phyloP scores from a whole-genome alignment of 2,329 filamentous ascomycete genomes.

The Cytospora leucostoma region DNA sequence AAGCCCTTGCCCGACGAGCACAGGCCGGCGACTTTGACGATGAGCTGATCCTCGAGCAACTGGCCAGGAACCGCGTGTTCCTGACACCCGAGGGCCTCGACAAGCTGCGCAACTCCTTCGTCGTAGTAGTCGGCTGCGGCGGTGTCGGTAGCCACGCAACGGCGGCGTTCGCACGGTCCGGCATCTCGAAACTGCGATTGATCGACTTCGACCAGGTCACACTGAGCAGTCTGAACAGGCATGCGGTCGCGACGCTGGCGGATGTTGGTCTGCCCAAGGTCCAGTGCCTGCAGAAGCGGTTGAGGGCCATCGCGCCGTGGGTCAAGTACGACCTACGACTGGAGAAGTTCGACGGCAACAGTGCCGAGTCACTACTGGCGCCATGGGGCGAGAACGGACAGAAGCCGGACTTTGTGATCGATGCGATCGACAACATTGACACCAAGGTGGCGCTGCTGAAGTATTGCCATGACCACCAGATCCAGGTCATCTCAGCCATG shows the following conservation, averaged over 20 bases:
- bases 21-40: slow-evolving; percentile 66
- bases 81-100: slow-evolving; percentile 78
- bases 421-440: slow-evolving; percentile 98
- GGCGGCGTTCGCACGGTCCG: slow-evolving; percentile 83
- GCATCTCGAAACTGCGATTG: slow-evolving; percentile 82
- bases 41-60: slow-evolving; percentile 89
- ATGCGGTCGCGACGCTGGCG: slow-evolving; percentile 89
- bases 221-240: slow-evolving; percentile 89
- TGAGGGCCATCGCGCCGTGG: slow-evolving; percentile 91
- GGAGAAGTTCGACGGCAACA: slow-evolving; percentile 74
- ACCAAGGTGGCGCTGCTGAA: slow-evolving; percentile 89
- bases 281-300: slow-evolving; percentile 72
- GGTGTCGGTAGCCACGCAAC: slow-evolving; percentile 93
- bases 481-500: slow-evolving; percentile 92
- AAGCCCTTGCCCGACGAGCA: slow-evolving; percentile 59
- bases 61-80: slow-evolving; percentile 91
- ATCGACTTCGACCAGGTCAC: slow-evolving; percentile 99
- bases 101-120: slow-evolving; percentile 77
- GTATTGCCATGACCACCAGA: slow-evolving; percentile 76
- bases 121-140: slow-evolving; percentile 89
- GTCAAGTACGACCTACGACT: slow-evolving; percentile 83
- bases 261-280: slow-evolving; percentile 96
- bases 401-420: slow-evolving; percentile 84
- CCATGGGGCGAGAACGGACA: slow-evolving; percentile 63
- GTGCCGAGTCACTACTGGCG: slow-evolving; percentile 66